Evolutionary conservation across 1,139 yeast species (phyloP).

Genomic region (Saccharomyces hybrid): DNA sequence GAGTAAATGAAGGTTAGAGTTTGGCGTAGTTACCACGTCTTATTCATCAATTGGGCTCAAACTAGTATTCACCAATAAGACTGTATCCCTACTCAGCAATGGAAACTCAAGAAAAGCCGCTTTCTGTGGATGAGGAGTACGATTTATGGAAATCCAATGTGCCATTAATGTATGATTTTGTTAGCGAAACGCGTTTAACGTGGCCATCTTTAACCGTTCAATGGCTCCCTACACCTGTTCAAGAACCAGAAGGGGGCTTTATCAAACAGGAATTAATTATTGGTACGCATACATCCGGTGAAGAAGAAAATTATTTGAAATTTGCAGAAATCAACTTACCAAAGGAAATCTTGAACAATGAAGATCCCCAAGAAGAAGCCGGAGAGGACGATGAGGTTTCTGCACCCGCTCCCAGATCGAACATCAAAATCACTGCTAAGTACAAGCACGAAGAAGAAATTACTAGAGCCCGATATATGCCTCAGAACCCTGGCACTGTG

Average conservation of each 20-base stretch:
- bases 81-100: not conserved
- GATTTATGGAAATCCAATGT: constrained; percentile 74
- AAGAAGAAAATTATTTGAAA: constrained; percentile 68
- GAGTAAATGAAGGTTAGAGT: not conserved
- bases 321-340: constrained; percentile 72
- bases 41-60: not conserved
- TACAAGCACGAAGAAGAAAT: constrained; percentile 52
- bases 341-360: constrained; percentile 20
- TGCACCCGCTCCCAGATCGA: constrained; percentile 32
- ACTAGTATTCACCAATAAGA: not conserved
- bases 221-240: constrained; percentile 47
- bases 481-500: constrained; percentile 56
- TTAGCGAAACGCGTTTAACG: constrained; percentile 65
- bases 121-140: constrained; percentile 51
- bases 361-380: constrained; percentile 19
- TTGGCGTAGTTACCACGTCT: not conserved
- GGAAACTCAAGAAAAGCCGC: constrained; percentile 13
- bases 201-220: constrained; percentile 79
- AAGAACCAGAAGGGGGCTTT: not conserved
- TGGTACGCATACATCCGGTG: constrained; percentile 85
- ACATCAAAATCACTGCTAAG: constrained; percentile 59
- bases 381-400: constrained; percentile 26
- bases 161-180: constrained; percentile 71
- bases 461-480: constrained; percentile 77
- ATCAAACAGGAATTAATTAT: constrained; percentile 43